Evolutionary conservation across 179 eudicot genomes (phyloP).

Genomic region (Camellia oleifera): DNA sequence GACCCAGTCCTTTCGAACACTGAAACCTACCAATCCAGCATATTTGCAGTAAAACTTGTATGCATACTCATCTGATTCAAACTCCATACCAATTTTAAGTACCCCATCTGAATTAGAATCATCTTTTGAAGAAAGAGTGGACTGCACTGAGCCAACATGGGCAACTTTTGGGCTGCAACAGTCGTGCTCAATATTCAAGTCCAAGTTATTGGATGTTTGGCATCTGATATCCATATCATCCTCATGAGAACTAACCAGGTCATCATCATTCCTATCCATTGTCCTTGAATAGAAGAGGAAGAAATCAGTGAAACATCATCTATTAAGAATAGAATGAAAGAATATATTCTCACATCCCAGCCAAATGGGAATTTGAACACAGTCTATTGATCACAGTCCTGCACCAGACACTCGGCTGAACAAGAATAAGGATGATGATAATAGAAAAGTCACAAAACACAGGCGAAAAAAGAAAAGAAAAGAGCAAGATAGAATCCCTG

Average conservation of each 20-base stretch:
- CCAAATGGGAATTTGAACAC: neutral
- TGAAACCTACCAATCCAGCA: conserved; percentile 35
- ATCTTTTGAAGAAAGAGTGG: conserved; percentile 16
- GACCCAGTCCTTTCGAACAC: conserved; percentile 36
- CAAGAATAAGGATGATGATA: neutral
- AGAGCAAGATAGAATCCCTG: neutral
- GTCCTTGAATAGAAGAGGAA: neutral
- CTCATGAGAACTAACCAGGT: conserved; percentile 4
- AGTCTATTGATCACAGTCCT: neutral
- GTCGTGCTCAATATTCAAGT: conserved; percentile 20
- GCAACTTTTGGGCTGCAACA: conserved; percentile 10
- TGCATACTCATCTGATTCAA: conserved; percentile 41
- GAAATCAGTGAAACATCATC: conserved; percentile 8
- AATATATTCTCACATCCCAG: too few species aligned
- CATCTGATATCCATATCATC: conserved; percentile 16
- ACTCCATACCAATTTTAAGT: conserved; percentile 27
- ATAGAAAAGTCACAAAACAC: neutral
- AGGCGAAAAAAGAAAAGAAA: neutral
- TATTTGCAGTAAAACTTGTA: conserved; percentile 28
- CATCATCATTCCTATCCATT: conserved; percentile 16
- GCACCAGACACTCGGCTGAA: neutral
- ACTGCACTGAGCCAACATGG: conserved; percentile 5
- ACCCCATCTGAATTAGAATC: neutral
- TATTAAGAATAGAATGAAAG: neutral
- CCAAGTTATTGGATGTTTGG: conserved; percentile 20